Conservation (phyloP, 495 filamentous ascomycete genomes). For the Tuber magnatum region DNA sequence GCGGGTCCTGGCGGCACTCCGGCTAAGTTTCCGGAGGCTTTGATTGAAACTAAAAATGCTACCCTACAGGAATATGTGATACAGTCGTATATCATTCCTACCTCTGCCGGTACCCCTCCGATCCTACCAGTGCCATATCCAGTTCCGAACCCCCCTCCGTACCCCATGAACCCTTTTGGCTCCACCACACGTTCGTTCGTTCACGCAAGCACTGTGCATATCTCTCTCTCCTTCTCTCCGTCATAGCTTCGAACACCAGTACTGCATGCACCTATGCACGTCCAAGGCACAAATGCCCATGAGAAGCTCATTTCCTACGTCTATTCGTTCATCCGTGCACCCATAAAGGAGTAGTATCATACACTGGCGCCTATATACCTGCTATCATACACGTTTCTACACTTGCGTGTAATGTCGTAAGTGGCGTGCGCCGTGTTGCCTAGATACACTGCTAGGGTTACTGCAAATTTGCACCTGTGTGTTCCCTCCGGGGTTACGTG, state of each 20-base stretch:
- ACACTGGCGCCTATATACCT: background rate
- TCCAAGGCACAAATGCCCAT: background rate
- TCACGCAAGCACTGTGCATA: background rate
- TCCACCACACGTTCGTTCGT: background rate
- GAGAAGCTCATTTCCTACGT: background rate
- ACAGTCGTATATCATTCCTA: no score
- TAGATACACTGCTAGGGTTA: background rate
- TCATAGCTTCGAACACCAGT: background rate
- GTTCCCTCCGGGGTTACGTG: background rate
- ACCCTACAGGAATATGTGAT: no score
- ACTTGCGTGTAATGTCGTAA: background rate
- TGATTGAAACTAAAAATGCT: no score
- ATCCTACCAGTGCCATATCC: background rate
- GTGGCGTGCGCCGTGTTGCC: background rate
- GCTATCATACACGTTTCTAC: background rate
- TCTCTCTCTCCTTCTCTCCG: background rate
- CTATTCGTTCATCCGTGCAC: background rate
- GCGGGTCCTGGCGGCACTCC: no score
- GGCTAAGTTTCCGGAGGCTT: no score
- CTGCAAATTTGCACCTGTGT: background rate
- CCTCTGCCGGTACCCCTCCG: background rate
- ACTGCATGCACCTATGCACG: background rate
- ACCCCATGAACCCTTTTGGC: background rate
- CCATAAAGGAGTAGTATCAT: background rate
- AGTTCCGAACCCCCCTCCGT: background rate